Percentiles rank a stretch among this genome's conserved stretches.
These are phyloP conservation scores for Favolaschia claudopus DNA, from an alignment of 768 basidiomycete genomes.

Conservation along the genomic window DNA sequence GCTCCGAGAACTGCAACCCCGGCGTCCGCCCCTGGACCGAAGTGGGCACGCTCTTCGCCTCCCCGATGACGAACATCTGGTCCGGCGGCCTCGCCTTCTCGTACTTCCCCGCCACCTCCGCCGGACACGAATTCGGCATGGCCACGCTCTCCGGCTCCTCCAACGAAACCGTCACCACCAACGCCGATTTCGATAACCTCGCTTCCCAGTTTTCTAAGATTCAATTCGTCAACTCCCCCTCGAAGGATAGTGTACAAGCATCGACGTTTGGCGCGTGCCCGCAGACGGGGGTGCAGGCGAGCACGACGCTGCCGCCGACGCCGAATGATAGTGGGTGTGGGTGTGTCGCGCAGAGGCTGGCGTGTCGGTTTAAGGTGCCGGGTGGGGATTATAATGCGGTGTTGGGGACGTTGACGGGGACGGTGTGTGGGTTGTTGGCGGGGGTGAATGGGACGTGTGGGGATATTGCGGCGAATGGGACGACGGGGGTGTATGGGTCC, in stretches of 20 bases:
- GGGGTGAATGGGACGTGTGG: slow-evolving; percentile 66
- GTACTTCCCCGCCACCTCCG: slow-evolving; percentile 84
- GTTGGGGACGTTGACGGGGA: slow-evolving; percentile 68
- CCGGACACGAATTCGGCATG: slow-evolving; percentile 85
- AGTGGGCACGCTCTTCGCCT: slow-evolving; percentile 35
- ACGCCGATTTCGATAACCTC: slow-evolving; percentile 74
- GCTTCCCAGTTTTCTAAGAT: slow-evolving; percentile 65
- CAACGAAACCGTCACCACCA: slow-evolving; percentile 67
- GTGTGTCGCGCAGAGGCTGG: slow-evolving; percentile 73
- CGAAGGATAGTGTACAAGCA: slow-evolving; percentile 46
- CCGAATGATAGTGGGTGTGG: slow-evolving; percentile 82
- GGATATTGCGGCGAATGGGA: slow-evolving; percentile 77
- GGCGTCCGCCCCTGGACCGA: slow-evolving; percentile 81
- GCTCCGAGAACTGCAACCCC: slow-evolving; percentile 36
- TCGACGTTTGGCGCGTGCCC: slow-evolving; percentile 73
- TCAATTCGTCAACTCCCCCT: slow-evolving; percentile 62
- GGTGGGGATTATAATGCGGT: slow-evolving; percentile 68
- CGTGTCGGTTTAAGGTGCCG: slow-evolving; percentile 76
- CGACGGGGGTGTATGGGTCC: slow-evolving; percentile 77
- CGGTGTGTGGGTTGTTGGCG: slow-evolving; percentile 79
- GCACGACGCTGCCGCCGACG: slow-evolving; percentile 82
- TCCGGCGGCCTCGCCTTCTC: slow-evolving; percentile 91
- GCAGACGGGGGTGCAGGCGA: slow-evolving; percentile 52
- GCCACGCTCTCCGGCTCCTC: slow-evolving; percentile 77
- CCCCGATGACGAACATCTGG: slow-evolving; percentile 82